Percentiles rank a stretch among this genome's conserved stretches.
Evolutionary conservation across 106 monocot genomes (phyloP).

Genomic region (Gastrodia elata): DNA sequence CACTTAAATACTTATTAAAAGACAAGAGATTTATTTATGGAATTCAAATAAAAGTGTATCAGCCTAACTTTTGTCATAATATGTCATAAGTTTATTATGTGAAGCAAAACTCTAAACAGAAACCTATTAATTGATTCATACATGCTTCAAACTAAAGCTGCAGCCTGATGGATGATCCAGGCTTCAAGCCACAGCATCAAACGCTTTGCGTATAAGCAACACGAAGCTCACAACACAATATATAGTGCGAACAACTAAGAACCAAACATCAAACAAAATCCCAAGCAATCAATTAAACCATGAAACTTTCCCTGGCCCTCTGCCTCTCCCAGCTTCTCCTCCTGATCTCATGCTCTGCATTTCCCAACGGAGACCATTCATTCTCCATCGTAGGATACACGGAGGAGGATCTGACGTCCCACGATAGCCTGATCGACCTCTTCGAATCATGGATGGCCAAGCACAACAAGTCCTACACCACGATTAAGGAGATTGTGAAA

Average conservation of each 20-base stretch:
- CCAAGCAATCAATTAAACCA: background rate
- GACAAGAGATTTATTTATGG: too few species aligned
- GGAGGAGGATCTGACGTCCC: constrained; percentile 26
- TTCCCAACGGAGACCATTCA: constrained; percentile 23
- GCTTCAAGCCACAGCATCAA: constrained; percentile 17
- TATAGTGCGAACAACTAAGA: background rate
- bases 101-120: too few species aligned
- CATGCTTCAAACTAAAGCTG: constrained; percentile 14
- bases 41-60: too few species aligned
- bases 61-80: too few species aligned
- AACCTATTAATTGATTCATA: background rate
- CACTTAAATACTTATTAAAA: too few species aligned
- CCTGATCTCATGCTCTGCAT: constrained; percentile 9
- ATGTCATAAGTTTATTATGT: too few species aligned
- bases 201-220: constrained; percentile 14
- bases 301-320: constrained; percentile 23
- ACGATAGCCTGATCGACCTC: constrained; percentile 28
- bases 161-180: constrained; percentile 8
- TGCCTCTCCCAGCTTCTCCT: constrained; percentile 12
- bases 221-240: background rate
- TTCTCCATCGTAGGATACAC: constrained; percentile 51
- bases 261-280: background rate
- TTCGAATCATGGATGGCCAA: constrained; percentile 43
- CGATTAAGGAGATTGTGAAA: constrained; percentile 29
- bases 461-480: constrained; percentile 23